Base-by-base conservation (phyloP, 495 filamentous ascomycete genomes). In the Jackrogersella multiformis region DNA sequence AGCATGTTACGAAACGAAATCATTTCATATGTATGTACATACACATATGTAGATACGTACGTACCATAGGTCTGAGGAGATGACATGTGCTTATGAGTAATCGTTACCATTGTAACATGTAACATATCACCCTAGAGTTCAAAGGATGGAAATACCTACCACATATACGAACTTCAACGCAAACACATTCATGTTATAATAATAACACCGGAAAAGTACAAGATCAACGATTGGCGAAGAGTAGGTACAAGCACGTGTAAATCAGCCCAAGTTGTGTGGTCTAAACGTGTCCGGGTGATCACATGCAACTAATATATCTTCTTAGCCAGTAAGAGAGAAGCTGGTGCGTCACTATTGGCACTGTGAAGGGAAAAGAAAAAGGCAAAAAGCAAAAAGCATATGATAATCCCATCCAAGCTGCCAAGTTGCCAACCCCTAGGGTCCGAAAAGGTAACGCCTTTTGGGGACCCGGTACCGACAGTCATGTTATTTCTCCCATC, bases 201-300 rank as follows among this genome's bases (percentile, higher is more conserved):
- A 52, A 56, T 55, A 20, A 38, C 9, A 58, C 44, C 56, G 26
- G 49, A 64, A 69, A 60, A 51, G 66, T 42, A 51, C 15, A 61
- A 61, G 46, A 65, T 56, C 44, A 39, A 44, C 56, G 18, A 1
- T 3, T 0, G 23, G n/a, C 42, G 30, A 52, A 28, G n/a, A 21
- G 42, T 36, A 58, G 67, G 56, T 66, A 70, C 67, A 70, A 70
- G 67, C 67, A 70, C 67, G 67, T 70, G 67, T 70, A 58, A 70
- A 59, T 30, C 23, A 48, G 45, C 67, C 61, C 30, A 61, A 65
- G 49, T 53, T 61, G 30, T 60, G 48, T 55, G 66, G 54, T 53
- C 38, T 53, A 52, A 56, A 38, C 41, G 55, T 44, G 61, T 62
- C 61, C 32, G 38, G 61, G 44, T 65, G 67, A 70, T 70, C 67